Base-by-base conservation (phyloP, 495 filamentous ascomycete genomes). In the Trichoderma virens region DNA sequence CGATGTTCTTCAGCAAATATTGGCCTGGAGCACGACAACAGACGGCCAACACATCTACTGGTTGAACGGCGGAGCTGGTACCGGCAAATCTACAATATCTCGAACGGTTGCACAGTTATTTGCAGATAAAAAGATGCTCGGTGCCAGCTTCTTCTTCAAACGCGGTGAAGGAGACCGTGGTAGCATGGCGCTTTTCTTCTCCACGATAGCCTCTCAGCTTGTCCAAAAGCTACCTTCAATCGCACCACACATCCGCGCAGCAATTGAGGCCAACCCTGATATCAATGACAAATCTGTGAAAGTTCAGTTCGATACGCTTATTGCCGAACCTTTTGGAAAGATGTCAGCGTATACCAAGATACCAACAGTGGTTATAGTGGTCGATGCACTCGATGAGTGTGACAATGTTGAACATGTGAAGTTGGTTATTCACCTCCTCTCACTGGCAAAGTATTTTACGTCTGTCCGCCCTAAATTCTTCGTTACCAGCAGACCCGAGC, bases 371-470 rank as follows among this genome's bases (percentile, higher is more conserved):
- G 41, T 43, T 5, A 14, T 83, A 16, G 74, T 83, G 13, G 70
- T 84, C 32, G 82, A 85, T 65, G 82, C 82, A 62, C 72, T 85
- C n/a, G 83, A 83, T 61, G 80, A 84, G 66, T 85, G 79, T 64
- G 77, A 78, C 1, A 27, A 68, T 6, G 75, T 80, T 16, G 43
- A 74, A 20, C 75, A 81, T 65, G 65, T 80, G 0, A 66, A 62
- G 67, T 60, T 51, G 13, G 71, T 84, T 41, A 71, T 85, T 30
- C 63, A 61, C 18, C 62, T 82, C 3, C 65, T 82, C 2, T 66
- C 74, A 18, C 59, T 64, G 25, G 61, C 69, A 34, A 66, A 69
- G 16, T 20, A 23, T 11, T 0, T 64, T 31, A 6, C 30, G 18
- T 43, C 41, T 43, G 41, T 18, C 18, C 5, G 41, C 41, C n/a